phyloP scores from a whole-genome alignment of 352 stramenopile species.

The Pythium periplocum region DNA sequence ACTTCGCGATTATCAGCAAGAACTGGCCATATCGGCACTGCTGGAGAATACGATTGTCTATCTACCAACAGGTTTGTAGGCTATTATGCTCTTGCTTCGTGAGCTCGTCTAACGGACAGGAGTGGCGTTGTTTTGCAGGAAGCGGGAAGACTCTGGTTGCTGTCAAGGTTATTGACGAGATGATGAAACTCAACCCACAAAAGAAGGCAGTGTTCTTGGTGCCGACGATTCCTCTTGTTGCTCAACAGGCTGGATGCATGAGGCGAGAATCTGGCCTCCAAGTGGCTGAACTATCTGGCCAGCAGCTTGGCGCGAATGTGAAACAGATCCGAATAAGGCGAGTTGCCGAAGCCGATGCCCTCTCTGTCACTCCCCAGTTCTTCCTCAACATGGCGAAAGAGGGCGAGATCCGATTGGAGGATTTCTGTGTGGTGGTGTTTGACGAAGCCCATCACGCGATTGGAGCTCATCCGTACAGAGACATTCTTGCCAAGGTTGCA shows the following conservation, averaged over 20 bases:
- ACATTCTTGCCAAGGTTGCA: conserved; percentile 41
- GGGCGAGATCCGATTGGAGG: conserved; percentile 26
- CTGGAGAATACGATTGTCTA: conserved; percentile 81
- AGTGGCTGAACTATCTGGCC: conserved; percentile 51
- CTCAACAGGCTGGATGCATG: conserved; percentile 66
- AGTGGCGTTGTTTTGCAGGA: conserved; percentile 14
- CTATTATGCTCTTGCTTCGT: background rate
- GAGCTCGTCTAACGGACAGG: background rate
- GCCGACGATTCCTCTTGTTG: conserved; percentile 66
- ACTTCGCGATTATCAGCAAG: conserved; percentile 61
- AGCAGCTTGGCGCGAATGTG: conserved; percentile 29
- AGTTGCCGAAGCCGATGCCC: conserved; percentile 17
- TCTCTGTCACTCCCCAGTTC: conserved; percentile 67
- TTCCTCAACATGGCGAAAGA: conserved; percentile 59
- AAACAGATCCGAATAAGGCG: conserved; percentile 5
- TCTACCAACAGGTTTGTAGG: conserved; percentile 45
- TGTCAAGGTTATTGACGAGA: conserved; percentile 64
- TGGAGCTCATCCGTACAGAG: conserved; percentile 52
- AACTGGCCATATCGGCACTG: conserved; percentile 58
- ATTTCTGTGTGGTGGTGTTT: conserved; percentile 75
- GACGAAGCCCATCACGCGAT: conserved; percentile 78
- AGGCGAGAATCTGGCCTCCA: conserved; percentile 55
- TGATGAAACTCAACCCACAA: conserved; percentile 51
- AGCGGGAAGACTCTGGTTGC: conserved; percentile 74
- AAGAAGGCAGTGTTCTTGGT: conserved; percentile 66